A percentile compares a stretch with the other conserved stretches of the same genome.
phyloP scores from a whole-genome alignment of 768 basidiomycete species.

The Agrocybe praecox region DNA sequence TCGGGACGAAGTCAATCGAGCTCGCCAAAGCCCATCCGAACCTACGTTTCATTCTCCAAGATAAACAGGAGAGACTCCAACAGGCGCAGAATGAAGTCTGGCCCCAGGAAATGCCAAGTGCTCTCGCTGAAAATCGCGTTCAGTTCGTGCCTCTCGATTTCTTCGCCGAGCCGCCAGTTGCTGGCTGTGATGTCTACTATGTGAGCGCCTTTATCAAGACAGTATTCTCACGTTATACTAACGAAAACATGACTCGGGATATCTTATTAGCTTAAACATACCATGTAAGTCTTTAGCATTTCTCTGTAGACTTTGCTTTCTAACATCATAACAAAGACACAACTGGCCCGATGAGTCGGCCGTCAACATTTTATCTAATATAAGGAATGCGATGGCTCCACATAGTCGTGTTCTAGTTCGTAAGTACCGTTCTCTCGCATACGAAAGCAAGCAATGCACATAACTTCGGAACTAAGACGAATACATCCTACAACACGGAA shows the following conservation, averaged over 20 bases:
- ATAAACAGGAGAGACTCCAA: slow-evolving; percentile 29
- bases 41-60: slow-evolving; percentile 39
- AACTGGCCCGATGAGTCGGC: slow-evolving; percentile 42
- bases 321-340: slow-evolving; percentile 27
- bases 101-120: slow-evolving; percentile 34
- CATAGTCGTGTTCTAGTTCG: slow-evolving; percentile 38
- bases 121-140: slow-evolving; percentile 34
- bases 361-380: slow-evolving; percentile 34
- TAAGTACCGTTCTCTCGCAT: slow-evolving; percentile 17
- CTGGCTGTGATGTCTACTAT: slow-evolving; percentile 41
- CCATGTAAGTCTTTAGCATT: slow-evolving; percentile 29
- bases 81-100: slow-evolving; percentile 31
- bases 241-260: neutral
- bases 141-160: slow-evolving; percentile 42
- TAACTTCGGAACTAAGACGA: slow-evolving; percentile 28
- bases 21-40: slow-evolving; percentile 34
- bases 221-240: neutral
- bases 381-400: slow-evolving; percentile 36
- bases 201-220: slow-evolving; percentile 23
- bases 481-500: slow-evolving; percentile 33
- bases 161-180: slow-evolving; percentile 35
- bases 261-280: slow-evolving; percentile 31
- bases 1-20: slow-evolving; percentile 34
- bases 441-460: neutral
- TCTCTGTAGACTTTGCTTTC: no score